A percentile compares a stretch with the other conserved stretches of the same genome.
These are phyloP conservation scores for Kwoniella sp. DNA, from an alignment of 768 basidiomycete species.

Conservation along the genomic window DNA sequence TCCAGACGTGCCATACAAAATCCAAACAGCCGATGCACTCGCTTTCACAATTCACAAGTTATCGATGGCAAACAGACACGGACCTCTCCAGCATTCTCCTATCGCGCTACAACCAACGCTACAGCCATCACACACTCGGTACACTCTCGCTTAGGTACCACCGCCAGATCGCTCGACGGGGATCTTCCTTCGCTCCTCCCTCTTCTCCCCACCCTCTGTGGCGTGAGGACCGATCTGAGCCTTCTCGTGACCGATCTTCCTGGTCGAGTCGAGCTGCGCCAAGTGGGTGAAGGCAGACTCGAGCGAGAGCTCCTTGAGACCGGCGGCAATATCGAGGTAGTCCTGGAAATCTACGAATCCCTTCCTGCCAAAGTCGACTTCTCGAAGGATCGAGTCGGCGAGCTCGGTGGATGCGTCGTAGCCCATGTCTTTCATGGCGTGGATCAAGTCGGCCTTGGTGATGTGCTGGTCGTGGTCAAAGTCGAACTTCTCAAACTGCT, in stretches of 20 bases:
- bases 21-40: no score
- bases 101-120: no score
- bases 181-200: conserved; percentile 59
- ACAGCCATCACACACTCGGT: no score
- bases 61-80: no score
- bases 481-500: conserved; percentile 53
- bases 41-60: no score
- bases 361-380: conserved; percentile 58
- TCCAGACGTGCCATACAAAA: no score
- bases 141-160: conserved; percentile 50
- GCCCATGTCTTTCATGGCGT: conserved; percentile 77
- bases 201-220: conserved; percentile 43
- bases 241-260: conserved; percentile 60
- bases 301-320: conserved; percentile 57
- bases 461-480: conserved; percentile 63
- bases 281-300: conserved; percentile 56
- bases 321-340: conserved; percentile 71
- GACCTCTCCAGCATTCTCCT: no score
- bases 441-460: conserved; percentile 67
- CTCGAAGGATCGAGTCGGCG: conserved; percentile 54
- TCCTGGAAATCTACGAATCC: conserved; percentile 74
- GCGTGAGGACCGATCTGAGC: conserved; percentile 60
- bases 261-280: conserved; percentile 43
- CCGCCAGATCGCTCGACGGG: conserved; percentile 65
- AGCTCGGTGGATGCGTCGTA: conserved; percentile 58